Percentiles rank a stretch among this genome's conserved stretches.
Conservation (phyloP, 805 yeast species). For the Ogataea glucozyma region DNA sequence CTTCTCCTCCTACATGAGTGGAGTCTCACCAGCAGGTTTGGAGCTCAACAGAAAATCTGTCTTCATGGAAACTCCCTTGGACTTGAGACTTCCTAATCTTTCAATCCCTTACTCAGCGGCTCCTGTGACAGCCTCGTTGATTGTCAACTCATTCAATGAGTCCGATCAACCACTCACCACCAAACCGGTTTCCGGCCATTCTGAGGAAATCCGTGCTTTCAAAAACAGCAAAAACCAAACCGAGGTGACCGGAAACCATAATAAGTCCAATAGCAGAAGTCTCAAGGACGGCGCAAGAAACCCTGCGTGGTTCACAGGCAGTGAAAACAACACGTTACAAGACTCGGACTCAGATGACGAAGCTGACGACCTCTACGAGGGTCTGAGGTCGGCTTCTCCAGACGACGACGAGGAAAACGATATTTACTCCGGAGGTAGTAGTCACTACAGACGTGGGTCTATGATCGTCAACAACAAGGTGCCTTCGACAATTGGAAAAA, state of each 20-base stretch:
- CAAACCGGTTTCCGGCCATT: constrained; percentile 7
- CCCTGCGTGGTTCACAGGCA: constrained; percentile 15
- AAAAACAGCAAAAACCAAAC: constrained; percentile 11
- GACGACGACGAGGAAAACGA: constrained; percentile 41
- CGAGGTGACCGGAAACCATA: constrained; percentile 7
- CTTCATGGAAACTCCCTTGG: constrained; percentile 34
- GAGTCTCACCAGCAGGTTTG: constrained; percentile 32
- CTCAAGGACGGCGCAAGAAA: constrained; percentile 14
- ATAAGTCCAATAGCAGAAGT: not conserved
- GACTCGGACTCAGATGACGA: constrained; percentile 40
- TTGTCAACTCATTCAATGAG: constrained; percentile 12
- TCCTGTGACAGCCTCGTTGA: constrained; percentile 68
- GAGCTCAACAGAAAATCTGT: constrained; percentile 31
- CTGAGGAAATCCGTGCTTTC: constrained; percentile 5
- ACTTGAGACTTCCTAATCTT: constrained; percentile 35
- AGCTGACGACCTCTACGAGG: constrained; percentile 42
- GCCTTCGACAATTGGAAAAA: constrained; percentile 44
- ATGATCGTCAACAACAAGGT: constrained; percentile 40
- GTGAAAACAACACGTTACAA: constrained; percentile 5
- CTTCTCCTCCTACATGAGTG: constrained; percentile 15
- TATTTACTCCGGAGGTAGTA: constrained; percentile 20
- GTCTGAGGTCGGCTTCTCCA: constrained; percentile 28
- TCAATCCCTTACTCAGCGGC: constrained; percentile 74
- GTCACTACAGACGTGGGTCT: constrained; percentile 35
- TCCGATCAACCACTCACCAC: constrained; percentile 6